Evolutionary conservation across 495 filamentous ascomycete species (phyloP).

Genomic region (Penicillium fimorum): DNA sequence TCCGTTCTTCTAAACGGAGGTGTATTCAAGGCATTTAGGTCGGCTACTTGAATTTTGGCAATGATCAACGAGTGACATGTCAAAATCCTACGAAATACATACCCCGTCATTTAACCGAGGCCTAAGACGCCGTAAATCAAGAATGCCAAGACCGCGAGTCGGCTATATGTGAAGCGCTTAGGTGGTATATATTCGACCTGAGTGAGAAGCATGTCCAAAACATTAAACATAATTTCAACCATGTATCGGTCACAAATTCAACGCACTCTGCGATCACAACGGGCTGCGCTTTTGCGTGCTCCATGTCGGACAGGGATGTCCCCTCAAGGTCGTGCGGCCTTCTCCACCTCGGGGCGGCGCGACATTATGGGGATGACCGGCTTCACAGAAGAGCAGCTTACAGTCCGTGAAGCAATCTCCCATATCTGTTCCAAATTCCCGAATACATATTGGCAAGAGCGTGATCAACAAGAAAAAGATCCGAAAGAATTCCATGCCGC

Average conservation of each 20-base stretch:
- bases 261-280: constrained; percentile 13
- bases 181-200: constrained; percentile 7
- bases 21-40: not conserved
- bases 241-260: constrained; percentile 24
- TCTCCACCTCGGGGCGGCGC: constrained; percentile 32
- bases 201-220: not conserved
- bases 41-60: not conserved
- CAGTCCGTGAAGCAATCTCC: constrained; percentile 66
- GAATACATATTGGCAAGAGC: constrained; percentile 66
- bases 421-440: constrained; percentile 66
- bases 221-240: not conserved
- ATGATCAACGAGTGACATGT: not conserved
- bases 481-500: constrained; percentile 72
- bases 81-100: not conserved
- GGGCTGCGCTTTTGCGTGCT: not conserved
- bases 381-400: constrained; percentile 69
- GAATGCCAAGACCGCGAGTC: constrained; percentile 9
- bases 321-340: constrained; percentile 11
- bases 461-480: constrained; percentile 64
- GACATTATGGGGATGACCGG: constrained; percentile 67
- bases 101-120: constrained; percentile 2
- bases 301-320: not conserved
- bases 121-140: not conserved
- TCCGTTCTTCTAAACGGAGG: not conserved
- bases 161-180: constrained; percentile 3